Conservation (phyloP, 257 asterid species). For the Misopates orontium region DNA sequence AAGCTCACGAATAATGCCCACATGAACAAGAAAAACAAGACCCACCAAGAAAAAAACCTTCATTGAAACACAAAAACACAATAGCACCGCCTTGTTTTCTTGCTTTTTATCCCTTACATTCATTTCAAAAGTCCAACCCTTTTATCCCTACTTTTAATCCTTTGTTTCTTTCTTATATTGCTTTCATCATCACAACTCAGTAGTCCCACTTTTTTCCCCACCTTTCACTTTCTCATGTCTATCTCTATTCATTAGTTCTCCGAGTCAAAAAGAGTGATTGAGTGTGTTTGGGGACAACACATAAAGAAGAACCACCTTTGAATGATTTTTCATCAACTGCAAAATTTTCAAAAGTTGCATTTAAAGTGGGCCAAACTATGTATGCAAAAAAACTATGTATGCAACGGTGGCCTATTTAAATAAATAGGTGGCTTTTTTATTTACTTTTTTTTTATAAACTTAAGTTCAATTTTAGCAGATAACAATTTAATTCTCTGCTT, state of each 20-base stretch:
- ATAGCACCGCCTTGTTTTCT: constrained; percentile 16
- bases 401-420: too few relatives aligned
- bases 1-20: constrained; percentile 15
- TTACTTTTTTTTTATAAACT: too few relatives aligned
- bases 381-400: too few relatives aligned
- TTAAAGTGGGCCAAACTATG: too few relatives aligned
- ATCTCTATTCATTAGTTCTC: not conserved
- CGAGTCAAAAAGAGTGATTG: constrained; percentile 38
- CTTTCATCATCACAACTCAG: constrained; percentile 21
- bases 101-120: constrained; percentile 17
- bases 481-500: too few relatives aligned
- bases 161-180: not conserved
- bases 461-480: too few relatives aligned
- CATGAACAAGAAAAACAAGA: constrained; percentile 16
- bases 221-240: constrained; percentile 11
- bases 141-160: not conserved
- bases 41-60: not conserved
- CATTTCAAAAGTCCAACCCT: constrained; percentile 1
- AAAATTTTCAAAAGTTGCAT: constrained; percentile 29
- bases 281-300: constrained; percentile 39
- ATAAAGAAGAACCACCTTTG: constrained; percentile 19
- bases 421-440: too few relatives aligned
- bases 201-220: not conserved
- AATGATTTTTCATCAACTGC: constrained; percentile 21
- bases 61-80: not conserved